Percentiles rank a stretch among this genome's conserved stretches.
These are phyloP conservation scores for Starmera stellimalicola DNA, from an alignment of 1,139 yeast species.

Conservation along the genomic window DNA sequence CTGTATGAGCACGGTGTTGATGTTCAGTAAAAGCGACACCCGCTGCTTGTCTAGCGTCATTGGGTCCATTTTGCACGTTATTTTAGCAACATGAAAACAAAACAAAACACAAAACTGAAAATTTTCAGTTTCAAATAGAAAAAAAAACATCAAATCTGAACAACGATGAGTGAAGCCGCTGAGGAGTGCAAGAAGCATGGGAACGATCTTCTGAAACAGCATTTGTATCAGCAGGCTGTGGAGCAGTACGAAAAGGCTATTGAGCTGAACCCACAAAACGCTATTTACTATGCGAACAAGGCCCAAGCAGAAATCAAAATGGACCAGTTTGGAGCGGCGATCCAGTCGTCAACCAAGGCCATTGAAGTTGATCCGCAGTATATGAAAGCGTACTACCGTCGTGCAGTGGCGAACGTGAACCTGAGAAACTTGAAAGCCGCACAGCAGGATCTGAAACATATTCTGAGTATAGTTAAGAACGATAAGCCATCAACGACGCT, in stretches of 20 bases:
- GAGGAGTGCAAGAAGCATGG: conserved; percentile 56
- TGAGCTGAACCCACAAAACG: conserved; percentile 51
- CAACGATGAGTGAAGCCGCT: conserved; percentile 5
- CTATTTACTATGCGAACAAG: conserved; percentile 74
- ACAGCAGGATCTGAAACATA: conserved; percentile 54
- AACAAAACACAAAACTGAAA: not conserved
- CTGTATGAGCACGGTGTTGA: conserved; percentile 17
- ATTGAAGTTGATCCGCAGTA: conserved; percentile 57
- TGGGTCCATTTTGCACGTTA: conserved; percentile 1
- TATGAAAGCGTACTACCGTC: conserved; percentile 67
- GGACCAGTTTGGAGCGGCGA: conserved; percentile 82
- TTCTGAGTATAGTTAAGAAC: conserved; percentile 54
- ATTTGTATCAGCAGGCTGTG: conserved; percentile 59
- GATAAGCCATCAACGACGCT: conserved; percentile 64
- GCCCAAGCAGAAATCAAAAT: conserved; percentile 84
- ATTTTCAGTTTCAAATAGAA: not conserved
- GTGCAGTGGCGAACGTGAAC: conserved; percentile 78
- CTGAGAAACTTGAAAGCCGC: conserved; percentile 72
- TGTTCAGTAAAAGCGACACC: conserved; percentile 13
- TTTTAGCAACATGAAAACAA: too few species aligned
- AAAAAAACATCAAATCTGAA: not conserved
- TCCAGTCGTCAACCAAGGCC: conserved; percentile 67
- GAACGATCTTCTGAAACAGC: conserved; percentile 55
- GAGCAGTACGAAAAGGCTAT: conserved; percentile 73
- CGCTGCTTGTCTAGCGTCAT: conserved; percentile 15